These are phyloP conservation scores for Phlebiopsis flavidoalba DNA, from an alignment of 768 basidiomycete species.

Conservation along the genomic window DNA sequence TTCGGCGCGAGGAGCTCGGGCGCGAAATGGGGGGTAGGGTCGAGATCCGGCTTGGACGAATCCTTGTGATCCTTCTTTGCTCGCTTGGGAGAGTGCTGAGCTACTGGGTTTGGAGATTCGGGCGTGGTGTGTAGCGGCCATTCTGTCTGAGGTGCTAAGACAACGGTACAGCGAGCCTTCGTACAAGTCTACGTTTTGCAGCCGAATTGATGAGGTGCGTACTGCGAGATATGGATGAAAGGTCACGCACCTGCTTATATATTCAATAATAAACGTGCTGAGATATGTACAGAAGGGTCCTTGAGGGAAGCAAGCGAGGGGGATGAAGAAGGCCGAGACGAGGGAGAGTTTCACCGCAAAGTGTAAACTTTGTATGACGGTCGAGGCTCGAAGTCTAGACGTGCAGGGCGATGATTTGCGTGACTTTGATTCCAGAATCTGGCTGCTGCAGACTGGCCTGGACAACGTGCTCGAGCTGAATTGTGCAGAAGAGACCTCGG, in stretches of 20 bases:
- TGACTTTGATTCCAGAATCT: neutral
- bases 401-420: neutral
- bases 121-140: neutral
- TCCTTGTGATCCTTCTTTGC: neutral
- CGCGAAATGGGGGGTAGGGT: slow-evolving; percentile 37
- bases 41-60: slow-evolving; percentile 1
- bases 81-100: neutral
- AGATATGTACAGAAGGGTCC: neutral
- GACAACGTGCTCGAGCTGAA: neutral
- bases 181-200: neutral
- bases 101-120: neutral
- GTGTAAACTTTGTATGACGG: neutral
- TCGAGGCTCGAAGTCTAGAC: neutral
- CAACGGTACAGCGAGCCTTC: neutral
- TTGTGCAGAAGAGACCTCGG: neutral
- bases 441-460: neutral
- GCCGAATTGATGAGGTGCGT: no score
- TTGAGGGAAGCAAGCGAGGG: neutral
- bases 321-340: neutral
- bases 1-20: slow-evolving; percentile 51
- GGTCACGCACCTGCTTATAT: neutral
- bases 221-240: no score
- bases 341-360: neutral
- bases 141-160: neutral
- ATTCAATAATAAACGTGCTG: neutral